Percentiles rank a stretch among this genome's conserved stretches.
These are phyloP conservation scores for Scheffersomyces lignicola DNA, from an alignment of 1,139 yeast species.

Conservation along the genomic window DNA sequence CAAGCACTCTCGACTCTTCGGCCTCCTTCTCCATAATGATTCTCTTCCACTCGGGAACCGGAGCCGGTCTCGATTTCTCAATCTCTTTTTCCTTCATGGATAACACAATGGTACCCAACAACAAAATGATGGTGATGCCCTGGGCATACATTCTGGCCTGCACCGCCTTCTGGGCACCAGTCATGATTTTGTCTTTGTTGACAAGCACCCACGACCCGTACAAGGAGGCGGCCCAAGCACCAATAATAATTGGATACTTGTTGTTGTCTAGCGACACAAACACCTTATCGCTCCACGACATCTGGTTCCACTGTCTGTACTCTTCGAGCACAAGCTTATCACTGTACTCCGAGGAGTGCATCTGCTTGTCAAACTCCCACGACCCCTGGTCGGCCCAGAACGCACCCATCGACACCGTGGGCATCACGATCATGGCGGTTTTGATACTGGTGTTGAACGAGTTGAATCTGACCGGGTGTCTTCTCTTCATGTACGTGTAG, in stretches of 20 bases:
- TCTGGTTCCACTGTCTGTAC: constrained; percentile 49
- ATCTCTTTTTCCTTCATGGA: constrained; percentile 62
- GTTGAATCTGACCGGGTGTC: constrained; percentile 34
- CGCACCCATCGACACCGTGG: constrained; percentile 40
- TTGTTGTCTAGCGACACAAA: constrained; percentile 50
- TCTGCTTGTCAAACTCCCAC: constrained; percentile 44
- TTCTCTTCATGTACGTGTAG: constrained; percentile 32
- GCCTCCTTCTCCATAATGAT: constrained; percentile 25
- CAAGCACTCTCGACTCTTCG: constrained; percentile 15
- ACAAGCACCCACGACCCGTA: constrained; percentile 81
- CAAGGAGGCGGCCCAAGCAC: constrained; percentile 84
- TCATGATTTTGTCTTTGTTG: constrained; percentile 74
- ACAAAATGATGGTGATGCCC: constrained; percentile 66
- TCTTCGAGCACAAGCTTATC: constrained; percentile 43
- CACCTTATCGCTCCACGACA: constrained; percentile 46
- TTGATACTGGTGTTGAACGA: constrained; percentile 41
- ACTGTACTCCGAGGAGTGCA: constrained; percentile 36
- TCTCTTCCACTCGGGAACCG: constrained; percentile 43
- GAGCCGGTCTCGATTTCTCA: constrained; percentile 33
- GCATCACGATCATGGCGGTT: constrained; percentile 41
- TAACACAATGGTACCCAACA: constrained; percentile 64
- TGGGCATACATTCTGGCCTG: constrained; percentile 96
- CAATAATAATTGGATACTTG: constrained; percentile 75
- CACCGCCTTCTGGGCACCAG: constrained; percentile 80
- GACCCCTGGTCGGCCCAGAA: constrained; percentile 52